Evolutionary conservation across 768 basidiomycete genomes (phyloP), one percentile per base, ranked within the genome.

Genomic region (Russula virescens): DNA sequence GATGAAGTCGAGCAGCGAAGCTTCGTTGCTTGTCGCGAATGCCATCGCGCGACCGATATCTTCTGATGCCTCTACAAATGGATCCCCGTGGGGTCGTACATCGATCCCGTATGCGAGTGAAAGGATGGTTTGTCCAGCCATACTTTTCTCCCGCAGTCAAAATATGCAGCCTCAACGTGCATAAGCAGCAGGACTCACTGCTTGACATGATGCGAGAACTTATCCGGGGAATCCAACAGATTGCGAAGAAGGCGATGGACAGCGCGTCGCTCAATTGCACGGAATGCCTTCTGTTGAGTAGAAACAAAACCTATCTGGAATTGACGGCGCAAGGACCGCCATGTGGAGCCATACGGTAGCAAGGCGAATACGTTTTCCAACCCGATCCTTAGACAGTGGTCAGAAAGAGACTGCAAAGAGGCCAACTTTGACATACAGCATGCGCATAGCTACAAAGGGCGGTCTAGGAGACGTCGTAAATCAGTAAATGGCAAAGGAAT

Each of bases 41-140:
- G 49, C 42, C 14, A 38, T n/a, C 3, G 55, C 55, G 23, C 19
- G 34, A n/a, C 56, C 19, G 13, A 57, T 49, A 26, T 57, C 49
- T 16, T 57, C 42, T n/a, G 49, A 55, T 1, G 38, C 9, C 19
- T 52, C 45, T 13, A 78, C 78, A 34, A 70, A 64, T 10, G 68
- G 49, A 79, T 67, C 0, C 75, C 71, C 42, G 73, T 63, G 10
- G 78, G n/a, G 51, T 4, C 11, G 51, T 6, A 52, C 73, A 14
- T 77, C 68, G 21, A 82, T 72, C 2, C 82, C 83, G 63, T 83
- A 83, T 0, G 78, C 76, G 10, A 81, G 62, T 0, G 74, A 74
- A 54, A 82, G 69, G 13, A 78, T 69, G 21, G 76, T 70, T n/a
- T 74, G 71, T 13, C 75, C 79, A 2, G 77, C 71, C 66, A 77